Evolutionary conservation across 176 grass and related monocot genomes (phyloP).

Genomic region (Hordeum marinum): DNA sequence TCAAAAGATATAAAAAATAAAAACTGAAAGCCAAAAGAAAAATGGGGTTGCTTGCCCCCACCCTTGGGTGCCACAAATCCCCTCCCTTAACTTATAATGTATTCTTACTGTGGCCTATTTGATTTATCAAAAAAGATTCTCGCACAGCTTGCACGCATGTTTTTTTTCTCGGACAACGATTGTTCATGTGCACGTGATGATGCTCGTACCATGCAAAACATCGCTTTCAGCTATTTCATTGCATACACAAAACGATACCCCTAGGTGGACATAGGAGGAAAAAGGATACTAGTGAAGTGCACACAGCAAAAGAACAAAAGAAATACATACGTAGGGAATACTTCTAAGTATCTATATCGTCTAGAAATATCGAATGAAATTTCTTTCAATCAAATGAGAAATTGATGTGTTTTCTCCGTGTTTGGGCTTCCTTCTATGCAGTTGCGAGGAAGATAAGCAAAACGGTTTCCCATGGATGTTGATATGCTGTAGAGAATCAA

Average conservation of each 20-base stretch:
- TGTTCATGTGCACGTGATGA: not conserved
- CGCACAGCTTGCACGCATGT: not conserved
- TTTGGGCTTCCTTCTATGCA: not conserved
- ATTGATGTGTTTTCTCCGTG: not conserved
- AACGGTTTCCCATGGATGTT: conserved; percentile 6
- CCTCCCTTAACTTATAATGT: no score
- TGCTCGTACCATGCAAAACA: not conserved
- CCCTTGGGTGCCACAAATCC: no score
- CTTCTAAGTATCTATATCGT: not conserved
- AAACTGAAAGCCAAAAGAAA: no score
- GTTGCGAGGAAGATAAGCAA: not conserved
- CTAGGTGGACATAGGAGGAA: not conserved
- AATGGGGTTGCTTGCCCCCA: no score
- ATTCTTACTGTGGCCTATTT: no score
- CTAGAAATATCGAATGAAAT: not conserved
- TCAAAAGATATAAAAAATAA: no score
- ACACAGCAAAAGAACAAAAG: not conserved
- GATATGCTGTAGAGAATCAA: conserved; percentile 32
- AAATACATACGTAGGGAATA: not conserved
- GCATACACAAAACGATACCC: not conserved
- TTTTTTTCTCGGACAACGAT: not conserved
- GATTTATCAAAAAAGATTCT: not conserved
- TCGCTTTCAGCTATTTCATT: not conserved
- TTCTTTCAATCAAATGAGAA: not conserved
- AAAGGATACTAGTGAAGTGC: no score